Conservation (phyloP, 2,329 filamentous ascomycete genomes). For the Talaromyces marneffei region DNA sequence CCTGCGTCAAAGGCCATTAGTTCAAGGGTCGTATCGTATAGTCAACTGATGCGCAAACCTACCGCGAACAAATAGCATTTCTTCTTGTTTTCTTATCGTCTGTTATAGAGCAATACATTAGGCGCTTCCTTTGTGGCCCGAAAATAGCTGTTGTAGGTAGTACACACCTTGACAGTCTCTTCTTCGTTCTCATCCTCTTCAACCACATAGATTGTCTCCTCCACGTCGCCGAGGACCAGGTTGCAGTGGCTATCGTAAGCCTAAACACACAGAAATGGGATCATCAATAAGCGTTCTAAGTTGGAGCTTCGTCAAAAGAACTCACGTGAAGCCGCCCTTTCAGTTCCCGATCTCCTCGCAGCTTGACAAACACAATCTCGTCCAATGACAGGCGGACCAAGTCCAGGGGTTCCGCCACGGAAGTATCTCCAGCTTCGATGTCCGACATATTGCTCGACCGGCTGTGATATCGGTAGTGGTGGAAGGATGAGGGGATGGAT, state of each 20-base stretch:
- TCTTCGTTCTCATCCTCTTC: conserved; percentile 78
- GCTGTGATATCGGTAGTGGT: not conserved
- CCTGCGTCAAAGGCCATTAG: conserved; percentile 41
- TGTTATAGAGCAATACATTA: conserved; percentile 31
- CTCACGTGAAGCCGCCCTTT: conserved; percentile 90
- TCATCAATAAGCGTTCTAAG: not conserved
- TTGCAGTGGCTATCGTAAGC: conserved; percentile 99
- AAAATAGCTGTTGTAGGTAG: not conserved
- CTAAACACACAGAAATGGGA: conserved; percentile 46
- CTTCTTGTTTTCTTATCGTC: conserved; percentile 94
- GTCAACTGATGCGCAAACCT: conserved; percentile 26
- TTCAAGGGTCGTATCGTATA: not conserved
- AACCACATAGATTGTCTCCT: conserved; percentile 92
- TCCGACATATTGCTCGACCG: conserved; percentile 64
- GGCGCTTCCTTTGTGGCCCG: not conserved
- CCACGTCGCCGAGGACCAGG: conserved; percentile 87
- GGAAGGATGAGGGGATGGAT: not conserved
- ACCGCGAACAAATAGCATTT: conserved; percentile 99
- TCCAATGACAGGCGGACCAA: conserved; percentile 90
- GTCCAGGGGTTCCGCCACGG: conserved; percentile 87
- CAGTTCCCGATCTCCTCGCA: conserved; percentile 89
- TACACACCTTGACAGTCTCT: conserved; percentile 63
- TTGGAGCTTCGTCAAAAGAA: conserved; percentile 18
- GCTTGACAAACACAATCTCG: conserved; percentile 94
- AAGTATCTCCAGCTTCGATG: conserved; percentile 61